Conservation (phyloP, 352 stramenopile species). For the Pythium scleroteichum region DNA sequence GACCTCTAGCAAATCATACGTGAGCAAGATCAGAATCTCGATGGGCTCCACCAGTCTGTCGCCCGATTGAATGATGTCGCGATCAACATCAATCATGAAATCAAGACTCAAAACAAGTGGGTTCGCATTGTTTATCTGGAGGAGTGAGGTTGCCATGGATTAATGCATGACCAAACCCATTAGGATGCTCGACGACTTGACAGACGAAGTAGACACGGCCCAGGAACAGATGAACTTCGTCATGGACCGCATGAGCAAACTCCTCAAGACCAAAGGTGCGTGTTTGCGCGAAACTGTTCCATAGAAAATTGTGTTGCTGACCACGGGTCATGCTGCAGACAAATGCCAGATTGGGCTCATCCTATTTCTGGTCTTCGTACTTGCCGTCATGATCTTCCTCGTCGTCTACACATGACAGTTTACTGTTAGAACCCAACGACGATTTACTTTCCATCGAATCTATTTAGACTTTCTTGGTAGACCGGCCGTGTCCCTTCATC, state of each 20-base stretch:
- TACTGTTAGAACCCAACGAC: not conserved
- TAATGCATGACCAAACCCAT: too few relatives aligned
- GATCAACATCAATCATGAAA: constrained; percentile 69
- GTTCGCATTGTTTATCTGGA: too few relatives aligned
- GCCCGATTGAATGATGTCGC: constrained; percentile 62
- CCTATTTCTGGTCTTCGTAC: constrained; percentile 62
- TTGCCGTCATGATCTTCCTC: constrained; percentile 78
- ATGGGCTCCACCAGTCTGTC: constrained; percentile 56
- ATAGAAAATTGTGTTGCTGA: not conserved
- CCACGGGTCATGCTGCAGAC: constrained; percentile 32
- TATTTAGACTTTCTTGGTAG: constrained; percentile 20
- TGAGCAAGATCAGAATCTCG: constrained; percentile 66
- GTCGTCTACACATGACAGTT: constrained; percentile 77
- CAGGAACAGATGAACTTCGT: constrained; percentile 86
- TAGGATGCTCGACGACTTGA: constrained; percentile 80
- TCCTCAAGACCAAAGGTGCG: constrained; percentile 82
- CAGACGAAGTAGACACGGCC: constrained; percentile 68
- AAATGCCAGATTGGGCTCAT: constrained; percentile 80
- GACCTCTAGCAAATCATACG: constrained; percentile 57
- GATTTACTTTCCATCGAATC: constrained; percentile 1
- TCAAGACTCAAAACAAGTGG: constrained; percentile 77
- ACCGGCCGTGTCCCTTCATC: not conserved
- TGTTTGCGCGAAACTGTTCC: not conserved
- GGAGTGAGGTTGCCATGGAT: too few relatives aligned
- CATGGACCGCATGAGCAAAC: constrained; percentile 70